phyloP scores from a whole-genome alignment of 257 asterid species.

The Nicotiana paniculata region DNA sequence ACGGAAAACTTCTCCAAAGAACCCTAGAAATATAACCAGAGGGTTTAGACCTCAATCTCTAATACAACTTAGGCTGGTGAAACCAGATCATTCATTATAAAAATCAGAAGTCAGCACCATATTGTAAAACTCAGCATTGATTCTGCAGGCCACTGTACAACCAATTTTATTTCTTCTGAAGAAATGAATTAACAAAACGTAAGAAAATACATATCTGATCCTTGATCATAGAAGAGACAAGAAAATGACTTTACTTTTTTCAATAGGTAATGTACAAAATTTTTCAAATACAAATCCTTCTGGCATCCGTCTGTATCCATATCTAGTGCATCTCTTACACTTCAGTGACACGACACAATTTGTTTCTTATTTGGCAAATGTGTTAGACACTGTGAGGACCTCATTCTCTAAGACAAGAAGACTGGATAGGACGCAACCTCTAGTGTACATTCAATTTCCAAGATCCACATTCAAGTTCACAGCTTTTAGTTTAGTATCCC shows the following conservation, averaged over 20 bases:
- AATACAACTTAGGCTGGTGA: neutral
- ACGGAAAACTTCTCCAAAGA: slow-evolving; percentile 97
- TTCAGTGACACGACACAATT: neutral
- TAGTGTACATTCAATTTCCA: neutral
- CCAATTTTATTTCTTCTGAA: neutral
- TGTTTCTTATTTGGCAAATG: neutral
- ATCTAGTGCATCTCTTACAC: neutral
- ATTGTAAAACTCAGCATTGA: neutral
- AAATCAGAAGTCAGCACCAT: neutral
- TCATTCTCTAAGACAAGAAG: neutral
- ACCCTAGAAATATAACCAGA: slow-evolving; percentile 42
- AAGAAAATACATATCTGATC: slow-evolving; percentile 2
- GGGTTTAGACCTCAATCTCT: neutral
- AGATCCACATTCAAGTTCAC: neutral
- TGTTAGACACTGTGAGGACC: neutral
- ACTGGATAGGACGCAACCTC: neutral
- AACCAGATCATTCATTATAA: neutral
- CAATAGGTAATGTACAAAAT: neutral
- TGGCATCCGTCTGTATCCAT: neutral
- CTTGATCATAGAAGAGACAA: neutral
- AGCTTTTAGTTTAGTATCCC: neutral
- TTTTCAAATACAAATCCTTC: neutral
- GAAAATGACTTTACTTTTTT: neutral
- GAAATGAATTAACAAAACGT: neutral
- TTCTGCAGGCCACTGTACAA: neutral